These are phyloP conservation scores for Ensete ventricosum DNA, from an alignment of 176 grass and related monocot genomes.

Conservation along the genomic window DNA sequence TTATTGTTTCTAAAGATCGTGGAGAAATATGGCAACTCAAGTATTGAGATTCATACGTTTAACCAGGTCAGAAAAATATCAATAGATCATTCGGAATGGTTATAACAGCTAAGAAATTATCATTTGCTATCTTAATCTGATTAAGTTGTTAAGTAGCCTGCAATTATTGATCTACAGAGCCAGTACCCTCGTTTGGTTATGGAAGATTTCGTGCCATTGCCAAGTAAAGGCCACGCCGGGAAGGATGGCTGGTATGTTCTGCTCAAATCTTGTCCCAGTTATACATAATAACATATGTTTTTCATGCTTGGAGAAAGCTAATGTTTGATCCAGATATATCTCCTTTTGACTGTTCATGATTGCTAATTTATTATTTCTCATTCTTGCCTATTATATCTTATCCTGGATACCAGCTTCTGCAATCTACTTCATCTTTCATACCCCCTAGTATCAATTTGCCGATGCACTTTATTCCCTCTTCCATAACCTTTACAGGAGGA, in stretches of 20 bases:
- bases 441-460: no score
- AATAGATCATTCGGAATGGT: not conserved
- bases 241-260: conserved; percentile 72
- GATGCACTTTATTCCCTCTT: no score
- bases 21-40: conserved; percentile 73
- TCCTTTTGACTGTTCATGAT: no score
- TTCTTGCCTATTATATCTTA: no score
- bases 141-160: not conserved
- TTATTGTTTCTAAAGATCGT: conserved; percentile 45
- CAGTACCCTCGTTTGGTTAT: conserved; percentile 80
- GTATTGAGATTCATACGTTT: conserved; percentile 88
- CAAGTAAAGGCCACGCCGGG: conserved; percentile 48
- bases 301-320: no score
- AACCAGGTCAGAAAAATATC: conserved; percentile 43
- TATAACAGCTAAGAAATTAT: not conserved
- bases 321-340: no score
- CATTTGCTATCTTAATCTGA: not conserved
- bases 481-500: no score
- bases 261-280: not conserved
- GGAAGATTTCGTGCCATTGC: conserved; percentile 69
- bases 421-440: no score
- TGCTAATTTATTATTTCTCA: no score
- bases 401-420: no score
- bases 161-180: conserved; percentile 51
- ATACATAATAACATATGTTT: not conserved